Evolutionary conservation across 1,284 basidiomycete genomes (phyloP), one percentile per base, ranked within the genome.

Genomic region (Cutaneotrichosporon curvatum): DNA sequence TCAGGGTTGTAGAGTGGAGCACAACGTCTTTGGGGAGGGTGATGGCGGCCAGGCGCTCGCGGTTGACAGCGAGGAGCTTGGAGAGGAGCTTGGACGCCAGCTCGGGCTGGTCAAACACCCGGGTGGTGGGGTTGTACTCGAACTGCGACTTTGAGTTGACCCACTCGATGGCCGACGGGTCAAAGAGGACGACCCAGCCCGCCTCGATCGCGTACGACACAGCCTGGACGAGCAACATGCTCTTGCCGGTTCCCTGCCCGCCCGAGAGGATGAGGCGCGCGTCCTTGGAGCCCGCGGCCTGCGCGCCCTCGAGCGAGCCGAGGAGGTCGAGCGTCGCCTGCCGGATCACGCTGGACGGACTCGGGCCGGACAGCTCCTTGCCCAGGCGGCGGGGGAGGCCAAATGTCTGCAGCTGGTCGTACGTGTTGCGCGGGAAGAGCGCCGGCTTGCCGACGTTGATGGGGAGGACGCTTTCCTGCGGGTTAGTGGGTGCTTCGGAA

Each of bases 161-260:
- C 46, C 87, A 78, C 48, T 78, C 79, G 52, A 82, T 78, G 2
- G 81, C 84, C 81, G 57, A 16, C 3, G 91, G 89, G n/a, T 90
- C 78, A 67, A 94, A 96, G 37, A 95, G 70, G 21, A 92, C 87
- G 32, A 94, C 76, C 85, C 87, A 95, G 14, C 79, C 79, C 22
- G 80, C 78, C 12, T 79, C 74, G 19, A 80, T 62, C 14, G 83
- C 83, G 54, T 90, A 84, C 25, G 85, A 77, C 0, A 87, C 81
- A 0, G 83, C 77, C 66, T 97, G 92, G 2, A 94, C 72, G 19
- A 96, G 73, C 18, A 89, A 71, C 53, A 80, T 81, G 47, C 84
- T 87, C 73, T 96, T 96, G 21, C 92, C 92, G 46, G 79, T 81
- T 2, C 91, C 92, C 7, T 77, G 54, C 2, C 76, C 67, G n/a